Evolutionary conservation across 371 early-diverging fungal species (phyloP), one percentile per base, ranked within the genome.

Genomic region (Zopfochytrium polystomum): DNA sequence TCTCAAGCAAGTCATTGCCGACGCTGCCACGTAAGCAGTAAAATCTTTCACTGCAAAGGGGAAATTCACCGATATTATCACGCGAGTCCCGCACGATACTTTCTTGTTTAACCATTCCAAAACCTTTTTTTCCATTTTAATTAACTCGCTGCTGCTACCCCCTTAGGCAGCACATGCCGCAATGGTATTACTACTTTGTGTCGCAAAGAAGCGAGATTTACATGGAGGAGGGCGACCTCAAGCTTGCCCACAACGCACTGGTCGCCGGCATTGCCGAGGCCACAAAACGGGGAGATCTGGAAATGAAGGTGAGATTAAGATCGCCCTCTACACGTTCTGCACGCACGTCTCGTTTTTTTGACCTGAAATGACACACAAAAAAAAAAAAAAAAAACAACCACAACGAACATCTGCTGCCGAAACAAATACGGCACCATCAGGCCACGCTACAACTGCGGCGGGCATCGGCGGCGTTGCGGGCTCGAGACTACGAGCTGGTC

Each of bases 131-230:
- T 52, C 27, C 26, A 11, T 9, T 52, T 29, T 52, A 23, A 52
- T 23, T 22, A 20, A 11, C 30, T 22, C 29, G 18, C 30, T 18
- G 52, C 13, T 30, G 30, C 18, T 32, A 11, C 35, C 15, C 23
- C 7, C 32, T 11, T 6, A 51, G 52, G 29, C 52, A 30, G 9
- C 30, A 38, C 34, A 11, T 53, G n/a, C 53, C 53, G 7, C 56
- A 55, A 18, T 55, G 42, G 42, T 55, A 55, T 29, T 55, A 55
- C 29, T 55, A 55, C 29, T 55, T 54, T 25, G 44, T 55, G 20
- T 15, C 38, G 13, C 56, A 45, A 13, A 55, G 29, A 25, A 25
- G 22, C 15, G 22, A 55, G 2, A 11, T 55, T 44, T 3, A 9
- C 3, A 4, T 45, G 9, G 44, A 45, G 27, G 56, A 55, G n/a